Evolutionary conservation across 1,139 yeast genomes (phyloP).

Genomic region (Blastobotrys aristatus): DNA sequence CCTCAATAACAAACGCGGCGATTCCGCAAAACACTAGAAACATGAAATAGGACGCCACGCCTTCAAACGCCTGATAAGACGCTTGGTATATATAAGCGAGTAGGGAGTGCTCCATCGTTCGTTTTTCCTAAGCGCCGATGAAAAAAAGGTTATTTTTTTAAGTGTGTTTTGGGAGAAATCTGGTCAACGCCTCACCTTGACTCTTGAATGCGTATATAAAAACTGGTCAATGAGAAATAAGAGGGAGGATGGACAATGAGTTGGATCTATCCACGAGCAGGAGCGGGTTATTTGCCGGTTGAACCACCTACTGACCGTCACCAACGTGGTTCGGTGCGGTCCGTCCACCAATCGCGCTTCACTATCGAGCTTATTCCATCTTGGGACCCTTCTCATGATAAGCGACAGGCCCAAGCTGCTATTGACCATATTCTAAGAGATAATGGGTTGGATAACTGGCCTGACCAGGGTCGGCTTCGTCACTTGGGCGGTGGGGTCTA

Average conservation of each 20-base stretch:
- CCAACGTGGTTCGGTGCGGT: too few relatives aligned
- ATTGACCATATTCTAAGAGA: too few relatives aligned
- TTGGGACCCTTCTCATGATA: too few relatives aligned
- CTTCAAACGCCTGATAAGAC: neutral
- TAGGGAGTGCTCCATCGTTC: neutral
- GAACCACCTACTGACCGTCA: too few relatives aligned
- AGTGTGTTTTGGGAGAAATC: neutral
- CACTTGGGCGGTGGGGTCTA: neutral
- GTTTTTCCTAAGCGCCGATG: neutral
- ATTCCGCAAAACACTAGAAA: neutral
- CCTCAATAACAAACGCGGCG: neutral
- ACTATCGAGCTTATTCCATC: too few relatives aligned
- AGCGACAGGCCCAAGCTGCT: too few relatives aligned
- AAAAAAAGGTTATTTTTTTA: neutral
- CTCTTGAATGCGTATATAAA: neutral
- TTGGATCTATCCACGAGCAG: too few relatives aligned
- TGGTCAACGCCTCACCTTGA: neutral
- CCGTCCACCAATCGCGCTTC: too few relatives aligned
- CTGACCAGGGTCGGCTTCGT: neutral
- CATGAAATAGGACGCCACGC: neutral
- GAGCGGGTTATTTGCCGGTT: too few relatives aligned
- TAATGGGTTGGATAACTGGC: neutral
- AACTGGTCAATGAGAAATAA: neutral
- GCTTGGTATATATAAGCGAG: neutral
- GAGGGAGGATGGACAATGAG: too few relatives aligned